phyloP scores from a whole-genome alignment of 805 yeast genomes.

The Millerozyma miso region DNA sequence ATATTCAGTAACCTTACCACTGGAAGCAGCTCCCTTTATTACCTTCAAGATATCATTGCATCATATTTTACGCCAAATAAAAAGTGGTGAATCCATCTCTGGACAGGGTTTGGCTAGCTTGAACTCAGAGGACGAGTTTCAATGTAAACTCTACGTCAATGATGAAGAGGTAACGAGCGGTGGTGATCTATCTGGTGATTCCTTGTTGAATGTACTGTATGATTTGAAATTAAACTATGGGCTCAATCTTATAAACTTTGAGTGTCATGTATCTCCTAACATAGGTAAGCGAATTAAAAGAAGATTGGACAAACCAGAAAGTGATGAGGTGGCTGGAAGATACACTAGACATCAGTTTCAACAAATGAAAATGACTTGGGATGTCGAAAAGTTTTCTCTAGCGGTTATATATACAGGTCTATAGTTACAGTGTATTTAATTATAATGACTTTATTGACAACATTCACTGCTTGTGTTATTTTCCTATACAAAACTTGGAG shows the following conservation, averaged over 20 bases:
- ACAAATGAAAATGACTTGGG: constrained; percentile 43
- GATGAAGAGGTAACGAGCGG: constrained; percentile 34
- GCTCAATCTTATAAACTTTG: constrained; percentile 35
- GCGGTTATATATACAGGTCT: constrained; percentile 26
- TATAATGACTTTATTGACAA: background rate
- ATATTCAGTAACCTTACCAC: constrained; percentile 34
- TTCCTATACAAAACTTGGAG: constrained; percentile 91
- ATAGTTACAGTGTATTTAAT: constrained; percentile 6
- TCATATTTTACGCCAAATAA: constrained; percentile 25
- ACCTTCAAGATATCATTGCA: constrained; percentile 34
- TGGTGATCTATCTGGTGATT: constrained; percentile 29
- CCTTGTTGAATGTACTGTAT: constrained; percentile 22
- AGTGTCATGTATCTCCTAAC: constrained; percentile 38
- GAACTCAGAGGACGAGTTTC: constrained; percentile 39
- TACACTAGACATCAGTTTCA: constrained; percentile 45
- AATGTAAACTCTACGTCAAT: constrained; percentile 34
- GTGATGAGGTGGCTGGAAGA: constrained; percentile 32
- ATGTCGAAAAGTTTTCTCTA: constrained; percentile 37
- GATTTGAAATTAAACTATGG: constrained; percentile 40
- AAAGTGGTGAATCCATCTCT: constrained; percentile 26
- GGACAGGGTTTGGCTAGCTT: constrained; percentile 29
- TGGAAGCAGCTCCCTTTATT: constrained; percentile 30
- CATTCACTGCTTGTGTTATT: constrained; percentile 36
- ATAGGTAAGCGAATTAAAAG: constrained; percentile 34
- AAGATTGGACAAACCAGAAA: constrained; percentile 16